Conservation (phyloP, 768 basidiomycete species). For the Rhizopogon roseolus region DNA sequence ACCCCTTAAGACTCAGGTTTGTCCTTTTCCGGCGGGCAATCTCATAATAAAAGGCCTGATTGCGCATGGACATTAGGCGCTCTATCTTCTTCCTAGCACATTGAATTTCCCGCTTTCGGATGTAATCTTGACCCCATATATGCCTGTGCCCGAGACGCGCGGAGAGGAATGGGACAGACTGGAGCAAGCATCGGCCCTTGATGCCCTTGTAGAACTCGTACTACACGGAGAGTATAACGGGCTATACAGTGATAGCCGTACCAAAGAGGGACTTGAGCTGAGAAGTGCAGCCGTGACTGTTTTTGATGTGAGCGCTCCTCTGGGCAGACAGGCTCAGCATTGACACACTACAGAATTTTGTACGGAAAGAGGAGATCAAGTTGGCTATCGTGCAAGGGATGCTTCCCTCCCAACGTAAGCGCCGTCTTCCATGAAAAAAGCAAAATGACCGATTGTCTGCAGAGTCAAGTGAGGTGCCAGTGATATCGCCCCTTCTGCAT, state of each 20-base stretch:
- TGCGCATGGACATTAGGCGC: constrained; percentile 37
- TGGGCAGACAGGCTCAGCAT: not conserved
- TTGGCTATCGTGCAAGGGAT: constrained; percentile 69
- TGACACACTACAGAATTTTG: constrained; percentile 54
- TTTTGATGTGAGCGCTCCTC: constrained; percentile 64
- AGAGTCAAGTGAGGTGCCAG: constrained; percentile 32
- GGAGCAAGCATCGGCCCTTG: constrained; percentile 74
- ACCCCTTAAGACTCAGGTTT: constrained; percentile 78
- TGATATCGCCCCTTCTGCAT: constrained; percentile 64
- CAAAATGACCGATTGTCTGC: not conserved
- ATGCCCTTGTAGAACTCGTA: constrained; percentile 75
- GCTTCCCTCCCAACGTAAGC: constrained; percentile 53
- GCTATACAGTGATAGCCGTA: constrained; percentile 48
- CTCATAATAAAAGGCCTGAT: constrained; percentile 11
- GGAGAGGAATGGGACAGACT: constrained; percentile 93
- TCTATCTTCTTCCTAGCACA: constrained; percentile 52
- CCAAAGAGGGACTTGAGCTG: constrained; percentile 66
- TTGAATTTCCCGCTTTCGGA: constrained; percentile 61
- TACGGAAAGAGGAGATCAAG: constrained; percentile 65
- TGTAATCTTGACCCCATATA: constrained; percentile 65
- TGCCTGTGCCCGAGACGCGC: constrained; percentile 75
- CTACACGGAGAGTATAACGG: constrained; percentile 88
- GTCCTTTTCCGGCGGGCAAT: not conserved
- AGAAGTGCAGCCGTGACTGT: constrained; percentile 73
- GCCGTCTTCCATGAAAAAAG: not conserved